These are phyloP conservation scores for Pyrrhoderma noxium DNA, from an alignment of 1,284 basidiomycete genomes.

Conservation along the genomic window DNA sequence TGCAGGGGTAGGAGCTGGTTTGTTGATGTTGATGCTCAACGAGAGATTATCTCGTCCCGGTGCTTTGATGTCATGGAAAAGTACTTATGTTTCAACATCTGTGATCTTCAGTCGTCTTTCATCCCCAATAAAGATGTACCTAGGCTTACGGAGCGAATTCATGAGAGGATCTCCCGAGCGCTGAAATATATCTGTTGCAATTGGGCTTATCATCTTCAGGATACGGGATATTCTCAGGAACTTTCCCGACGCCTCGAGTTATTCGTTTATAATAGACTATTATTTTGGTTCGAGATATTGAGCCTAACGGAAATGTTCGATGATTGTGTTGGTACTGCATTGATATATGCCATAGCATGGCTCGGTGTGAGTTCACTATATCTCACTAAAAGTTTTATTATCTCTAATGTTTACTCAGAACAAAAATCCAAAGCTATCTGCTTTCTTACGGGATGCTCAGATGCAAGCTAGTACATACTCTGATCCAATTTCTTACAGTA, in stretches of 20 bases:
- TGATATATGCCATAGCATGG: background rate
- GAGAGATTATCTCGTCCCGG: background rate
- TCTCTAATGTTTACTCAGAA: background rate
- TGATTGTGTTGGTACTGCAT: background rate
- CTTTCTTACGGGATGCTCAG: background rate
- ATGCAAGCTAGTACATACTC: background rate
- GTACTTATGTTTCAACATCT: background rate
- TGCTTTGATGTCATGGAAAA: slow-evolving; percentile 2
- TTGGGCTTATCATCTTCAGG: background rate
- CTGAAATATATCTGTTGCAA: background rate
- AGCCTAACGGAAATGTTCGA: slow-evolving; percentile 20
- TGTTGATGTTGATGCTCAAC: no score
- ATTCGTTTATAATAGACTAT: slow-evolving; percentile 20
- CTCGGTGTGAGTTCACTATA: background rate
- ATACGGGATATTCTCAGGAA: background rate
- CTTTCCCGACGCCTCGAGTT: background rate
- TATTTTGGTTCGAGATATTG: slow-evolving; percentile 27
- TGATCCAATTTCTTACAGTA: background rate
- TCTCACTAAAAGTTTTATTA: no score
- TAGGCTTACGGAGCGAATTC: background rate
- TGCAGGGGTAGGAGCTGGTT: no score
- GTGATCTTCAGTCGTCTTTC: background rate
- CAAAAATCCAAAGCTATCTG: background rate
- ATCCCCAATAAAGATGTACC: background rate
- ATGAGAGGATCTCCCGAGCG: background rate